phyloP scores from a whole-genome alignment of 768 basidiomycete species.

The Trametopsis cervina region DNA sequence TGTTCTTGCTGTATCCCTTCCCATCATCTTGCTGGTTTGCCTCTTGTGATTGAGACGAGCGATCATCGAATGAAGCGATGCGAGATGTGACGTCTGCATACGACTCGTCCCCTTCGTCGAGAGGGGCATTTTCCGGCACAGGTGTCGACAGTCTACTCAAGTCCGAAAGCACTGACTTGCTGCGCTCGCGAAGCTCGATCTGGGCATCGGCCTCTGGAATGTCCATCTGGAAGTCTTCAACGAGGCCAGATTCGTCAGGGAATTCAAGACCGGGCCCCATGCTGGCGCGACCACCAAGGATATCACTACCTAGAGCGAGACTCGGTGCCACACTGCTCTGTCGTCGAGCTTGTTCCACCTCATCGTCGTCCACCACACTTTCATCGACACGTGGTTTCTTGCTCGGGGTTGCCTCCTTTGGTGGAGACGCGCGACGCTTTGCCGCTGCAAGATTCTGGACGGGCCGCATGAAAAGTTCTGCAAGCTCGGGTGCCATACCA shows the following conservation, averaged over 20 bases:
- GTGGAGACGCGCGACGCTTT: conserved; percentile 59
- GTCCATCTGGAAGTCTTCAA: conserved; percentile 73
- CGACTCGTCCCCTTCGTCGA: conserved; percentile 54
- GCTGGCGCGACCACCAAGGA: conserved; percentile 45
- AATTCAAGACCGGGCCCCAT: conserved; percentile 45
- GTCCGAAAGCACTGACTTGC: conserved; percentile 47
- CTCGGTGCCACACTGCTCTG: conserved; percentile 60
- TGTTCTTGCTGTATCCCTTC: conserved; percentile 85
- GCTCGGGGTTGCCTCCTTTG: conserved; percentile 40
- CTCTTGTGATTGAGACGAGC: conserved; percentile 42
- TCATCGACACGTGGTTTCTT: conserved; percentile 56
- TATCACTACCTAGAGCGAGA: conserved; percentile 47
- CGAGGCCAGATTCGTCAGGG: conserved; percentile 44
- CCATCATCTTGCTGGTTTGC: conserved; percentile 42
- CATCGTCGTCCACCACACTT: conserved; percentile 34
- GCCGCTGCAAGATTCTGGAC: conserved; percentile 37
- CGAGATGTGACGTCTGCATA: conserved; percentile 70
- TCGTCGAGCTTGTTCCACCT: conserved; percentile 67
- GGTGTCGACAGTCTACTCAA: conserved; percentile 62
- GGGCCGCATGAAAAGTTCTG: conserved; percentile 80
- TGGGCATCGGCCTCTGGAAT: conserved; percentile 41
- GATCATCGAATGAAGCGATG: conserved; percentile 74
- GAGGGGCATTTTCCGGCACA: conserved; percentile 41
- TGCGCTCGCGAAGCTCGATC: conserved; percentile 25
- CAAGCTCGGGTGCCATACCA: conserved; percentile 75